Base-by-base conservation (phyloP, 1,284 basidiomycete genomes). In the Leccinum fuscescens region DNA sequence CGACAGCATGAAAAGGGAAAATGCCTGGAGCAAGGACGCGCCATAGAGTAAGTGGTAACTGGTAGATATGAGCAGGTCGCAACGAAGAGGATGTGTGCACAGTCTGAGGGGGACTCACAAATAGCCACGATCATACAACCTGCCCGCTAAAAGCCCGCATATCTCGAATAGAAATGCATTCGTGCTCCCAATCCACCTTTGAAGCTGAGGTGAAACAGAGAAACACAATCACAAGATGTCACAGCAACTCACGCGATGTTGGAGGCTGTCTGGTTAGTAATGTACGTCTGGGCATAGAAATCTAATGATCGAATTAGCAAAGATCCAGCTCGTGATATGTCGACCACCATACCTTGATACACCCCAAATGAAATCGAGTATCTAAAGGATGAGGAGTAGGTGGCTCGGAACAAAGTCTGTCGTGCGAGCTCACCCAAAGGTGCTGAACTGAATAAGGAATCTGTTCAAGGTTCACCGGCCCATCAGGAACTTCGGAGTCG, bases 151-250 rank as follows among this genome's bases (percentile, higher is more conserved):
- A 15, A 78, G 64, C 0, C 77, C 77, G 7, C 66, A 67, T 14
- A 72, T 64, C 37, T 81, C 76, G 31, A 78, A 73, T 20, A 82
- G 66, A 61, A 77, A 79, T 44, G 76, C 74, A 59, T 78, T 81
- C 22, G 76, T 66, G n/a, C 80, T 79, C 12, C 82, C 82, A 20
- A 84, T 80, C 82, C 82, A 84, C 35, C 77, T 78, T 57, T 20
- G 42, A 37, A 29, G 15, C 6, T 8, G 24, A 14, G 50, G n/a
- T 64, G 37, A 60, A 58, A 27, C 3, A 31, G 24, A 17, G 12
- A 20, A 53, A 17, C 2, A 7, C 6, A 8, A 50, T 7, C 29
- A 8, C 15, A 46, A 46, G 31, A 46, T 24, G 46, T 22, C 14
- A 20, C 4, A 22, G 6, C 8, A 49, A 58, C 77, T 63, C 56